phyloP scores from a whole-genome alignment of 2,329 filamentous ascomycete genomes.

The Arthroderma uncinatum region DNA sequence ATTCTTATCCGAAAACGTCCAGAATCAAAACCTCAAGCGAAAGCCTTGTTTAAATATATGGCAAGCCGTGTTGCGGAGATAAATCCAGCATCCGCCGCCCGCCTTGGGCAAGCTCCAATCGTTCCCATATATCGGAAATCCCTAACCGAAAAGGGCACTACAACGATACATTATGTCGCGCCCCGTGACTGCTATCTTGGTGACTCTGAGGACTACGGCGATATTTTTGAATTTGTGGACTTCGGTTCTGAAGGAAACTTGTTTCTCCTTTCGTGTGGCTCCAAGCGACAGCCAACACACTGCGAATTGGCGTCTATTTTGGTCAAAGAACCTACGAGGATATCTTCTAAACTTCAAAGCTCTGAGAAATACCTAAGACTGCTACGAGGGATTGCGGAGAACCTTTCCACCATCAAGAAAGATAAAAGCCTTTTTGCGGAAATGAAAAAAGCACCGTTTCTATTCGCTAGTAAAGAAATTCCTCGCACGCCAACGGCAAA shows the following conservation, averaged over 20 bases:
- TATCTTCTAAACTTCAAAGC: constrained; percentile 68
- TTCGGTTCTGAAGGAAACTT: constrained; percentile 80
- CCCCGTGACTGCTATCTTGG: constrained; percentile 76
- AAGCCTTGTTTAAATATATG: constrained; percentile 71
- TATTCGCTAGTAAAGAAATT: constrained; percentile 74
- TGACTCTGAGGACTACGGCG: constrained; percentile 57
- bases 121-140: constrained; percentile 51
- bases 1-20: constrained; percentile 63
- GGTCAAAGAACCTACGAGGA: constrained; percentile 69
- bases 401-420: constrained; percentile 56
- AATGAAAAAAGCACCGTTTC: constrained; percentile 63
- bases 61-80: constrained; percentile 66
- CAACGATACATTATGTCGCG: constrained; percentile 44
- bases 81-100: constrained; percentile 47
- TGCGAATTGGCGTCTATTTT: constrained; percentile 72
- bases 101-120: constrained; percentile 54
- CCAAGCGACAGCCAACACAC: constrained; percentile 82
- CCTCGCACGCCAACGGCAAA: constrained; percentile 23
- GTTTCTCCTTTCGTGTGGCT: constrained; percentile 79
- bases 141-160: constrained; percentile 30
- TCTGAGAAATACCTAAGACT: constrained; percentile 79
- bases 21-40: constrained; percentile 52
- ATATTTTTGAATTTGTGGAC: constrained; percentile 95
- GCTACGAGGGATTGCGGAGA: constrained; percentile 68
- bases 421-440: constrained; percentile 67